phyloP scores from a whole-genome alignment of 768 basidiomycete species.

The Chlorophyllum brunneum region DNA sequence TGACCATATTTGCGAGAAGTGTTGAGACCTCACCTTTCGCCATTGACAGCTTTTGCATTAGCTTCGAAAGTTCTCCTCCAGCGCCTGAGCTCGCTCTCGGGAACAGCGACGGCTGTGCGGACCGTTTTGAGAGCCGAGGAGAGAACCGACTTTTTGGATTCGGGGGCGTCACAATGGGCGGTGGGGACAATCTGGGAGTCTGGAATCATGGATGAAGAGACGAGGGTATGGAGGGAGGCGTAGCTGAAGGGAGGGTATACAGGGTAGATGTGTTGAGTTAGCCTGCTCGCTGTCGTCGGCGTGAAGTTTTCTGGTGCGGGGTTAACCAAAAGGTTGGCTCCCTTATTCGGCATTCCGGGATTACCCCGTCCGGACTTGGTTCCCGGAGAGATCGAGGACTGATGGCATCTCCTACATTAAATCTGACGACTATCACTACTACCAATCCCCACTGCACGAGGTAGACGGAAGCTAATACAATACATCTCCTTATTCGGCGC shows the following conservation, averaged over 20 bases:
- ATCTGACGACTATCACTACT: slow-evolving; percentile 3
- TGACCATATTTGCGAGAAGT: slow-evolving; percentile 13
- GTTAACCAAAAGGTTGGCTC: slow-evolving; percentile 21
- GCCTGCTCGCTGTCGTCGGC: slow-evolving; percentile 18
- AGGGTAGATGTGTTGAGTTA: slow-evolving; percentile 14
- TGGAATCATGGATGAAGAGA: slow-evolving; percentile 31
- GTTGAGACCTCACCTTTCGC: slow-evolving; percentile 67
- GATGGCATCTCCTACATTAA: neutral
- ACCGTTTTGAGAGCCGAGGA: slow-evolving; percentile 60
- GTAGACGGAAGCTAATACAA: slow-evolving; percentile 78
- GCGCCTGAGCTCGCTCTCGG: slow-evolving; percentile 80
- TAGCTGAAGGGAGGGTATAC: slow-evolving; percentile 17
- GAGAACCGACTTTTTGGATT: slow-evolving; percentile 35
- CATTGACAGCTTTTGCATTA: slow-evolving; percentile 72
- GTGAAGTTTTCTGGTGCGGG: slow-evolving; percentile 32
- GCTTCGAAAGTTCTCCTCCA: slow-evolving; percentile 88
- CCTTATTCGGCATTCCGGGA: slow-evolving; percentile 8
- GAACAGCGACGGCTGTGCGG: slow-evolving; percentile 63
- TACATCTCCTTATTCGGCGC: slow-evolving; percentile 99
- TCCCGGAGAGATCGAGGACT: neutral
- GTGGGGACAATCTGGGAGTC: slow-evolving; percentile 43
- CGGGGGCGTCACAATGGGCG: slow-evolving; percentile 52
- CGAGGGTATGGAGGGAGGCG: too few relatives aligned
- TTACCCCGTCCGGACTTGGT: neutral
- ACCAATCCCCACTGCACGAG: slow-evolving; percentile 33